Evolutionary conservation across 1,284 basidiomycete species (phyloP).

Genomic region (Apiotrichum domesticum): DNA sequence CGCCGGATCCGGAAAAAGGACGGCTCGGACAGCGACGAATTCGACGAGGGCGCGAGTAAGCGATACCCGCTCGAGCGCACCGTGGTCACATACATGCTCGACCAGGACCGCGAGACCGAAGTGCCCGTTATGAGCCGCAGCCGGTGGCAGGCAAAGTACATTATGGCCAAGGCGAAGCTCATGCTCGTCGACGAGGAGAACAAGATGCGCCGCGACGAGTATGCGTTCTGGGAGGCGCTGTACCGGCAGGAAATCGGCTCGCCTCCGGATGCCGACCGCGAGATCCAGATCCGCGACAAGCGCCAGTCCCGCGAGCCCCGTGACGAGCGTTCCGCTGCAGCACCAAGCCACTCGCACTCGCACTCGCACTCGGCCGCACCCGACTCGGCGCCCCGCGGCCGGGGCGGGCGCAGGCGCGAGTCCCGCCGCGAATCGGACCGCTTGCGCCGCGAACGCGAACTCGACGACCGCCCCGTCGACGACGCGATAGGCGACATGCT

Average conservation of each 20-base stretch:
- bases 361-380: too few species aligned
- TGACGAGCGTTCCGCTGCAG: too few species aligned
- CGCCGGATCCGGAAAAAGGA: slow-evolving; percentile 10
- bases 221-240: slow-evolving; percentile 15
- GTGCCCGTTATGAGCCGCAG: slow-evolving; percentile 29
- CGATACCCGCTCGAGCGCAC: slow-evolving; percentile 17
- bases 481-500: background rate
- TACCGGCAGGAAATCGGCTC: background rate
- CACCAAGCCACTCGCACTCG: background rate
- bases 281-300: background rate
- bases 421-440: too few species aligned
- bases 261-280: background rate
- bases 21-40: slow-evolving; percentile 15
- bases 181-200: slow-evolving; percentile 45
- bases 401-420: too few species aligned
- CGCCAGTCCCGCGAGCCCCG: too few species aligned
- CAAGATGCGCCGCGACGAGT: slow-evolving; percentile 32
- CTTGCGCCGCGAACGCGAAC: too few species aligned
- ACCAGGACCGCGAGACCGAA: slow-evolving; percentile 18
- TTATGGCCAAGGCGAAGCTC: slow-evolving; percentile 43
- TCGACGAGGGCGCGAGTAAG: slow-evolving; percentile 23
- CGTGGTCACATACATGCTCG: slow-evolving; percentile 16
- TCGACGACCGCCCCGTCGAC: background rate
- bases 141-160: slow-evolving; percentile 36
- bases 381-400: too few species aligned